Evolutionary conservation across 116 monocot genomes (phyloP), one percentile per base, ranked within the genome.

Genomic region (Trichopus zeylanicus): DNA sequence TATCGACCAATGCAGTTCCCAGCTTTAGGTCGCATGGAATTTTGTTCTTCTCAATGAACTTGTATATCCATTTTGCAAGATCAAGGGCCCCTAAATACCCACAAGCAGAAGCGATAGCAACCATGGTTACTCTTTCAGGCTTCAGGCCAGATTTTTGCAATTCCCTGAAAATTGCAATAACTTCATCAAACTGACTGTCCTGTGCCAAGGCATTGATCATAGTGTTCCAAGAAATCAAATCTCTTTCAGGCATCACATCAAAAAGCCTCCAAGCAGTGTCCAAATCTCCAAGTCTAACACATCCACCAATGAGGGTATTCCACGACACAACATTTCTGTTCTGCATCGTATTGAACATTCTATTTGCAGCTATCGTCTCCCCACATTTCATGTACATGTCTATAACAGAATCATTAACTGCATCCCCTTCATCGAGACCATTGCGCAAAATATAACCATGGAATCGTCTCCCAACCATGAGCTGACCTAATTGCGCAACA

Each of bases 81-180:
- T 59, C 53, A 26, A 67, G 33, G 4, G 61, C 52, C 24, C 75
- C 81, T 52, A 65, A 42, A 51, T 65, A 48, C 0, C 60, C 72
- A 65, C 75, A 75, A 27, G 72, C 75, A 6, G 67, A 60, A 26
- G 55, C 47, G 28, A 81, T 52, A 54, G 67, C 59, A 1, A 68
- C 63, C 75, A 75, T 55, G 1, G 80, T 75, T 60, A 75, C 67
- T 34, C 19, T 56, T 42, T 81, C 75, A 0, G 81, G 81, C n/a
- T 57, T 68, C 25, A 72, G 6, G 16, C 61, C 68, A 6, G 32
- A 29, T 13, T 13, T 25, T 7, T 67, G 75, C 81, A 81, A 68
- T n/a, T 34, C 48, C 7, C 56, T 3, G 29, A 81, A 81, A 25
- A 75, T 42, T 6, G 8, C 23, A n/a, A 81, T 48, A 5, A 64